Base-by-base conservation (phyloP, 768 basidiomycete genomes). In the Coprinopsis marcescibilis region DNA sequence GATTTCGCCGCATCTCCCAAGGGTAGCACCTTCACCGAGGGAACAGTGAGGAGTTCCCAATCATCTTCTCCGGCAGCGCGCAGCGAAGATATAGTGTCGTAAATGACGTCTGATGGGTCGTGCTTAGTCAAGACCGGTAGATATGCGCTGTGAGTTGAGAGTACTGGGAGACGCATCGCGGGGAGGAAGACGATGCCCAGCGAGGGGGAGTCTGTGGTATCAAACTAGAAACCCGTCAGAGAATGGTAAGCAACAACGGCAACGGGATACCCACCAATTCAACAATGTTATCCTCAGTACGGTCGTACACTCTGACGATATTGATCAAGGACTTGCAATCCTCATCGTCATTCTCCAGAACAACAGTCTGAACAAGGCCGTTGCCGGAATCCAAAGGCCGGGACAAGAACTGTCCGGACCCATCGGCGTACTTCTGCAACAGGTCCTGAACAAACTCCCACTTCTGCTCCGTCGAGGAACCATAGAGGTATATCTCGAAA, bases 111-210 rank as follows among this genome's bases (percentile, higher is more conserved):
- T n/a, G 35, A 10, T 21, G 44, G n/a, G 33, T 49, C 29, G 40
- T 49, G 33, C 8, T 23, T 35, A 19, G 48, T 42, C 46, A 78
- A 52, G 36, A 87, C 72, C 2, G 86, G 85, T 42, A 89, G 72
- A 62, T 81, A 84, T 14, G 65, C 58, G 35, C 63, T 64, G 53
- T 74, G 72, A 45, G 64, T 63, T 10, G 65, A 57, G 25, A 71
- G 54, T 39, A 53, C 45, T n/a, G 61, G 63, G 37, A 68, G 59
- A 48, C 70, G 62, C 17, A 64, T 55, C 49, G 70, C 71, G 41
- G 86, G 86, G 37, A 86, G 63, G 62, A 78, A 85, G 46, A 87
- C 67, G 50, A 89, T 68, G 19, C 82, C 86, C 52, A 89, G 66
- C 25, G 85, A 85, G 45, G 74, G 81, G 67, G 64, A 57, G 56